phyloP scores from a whole-genome alignment of 164 flowering plant species.

The Vitis rotundifolia region DNA sequence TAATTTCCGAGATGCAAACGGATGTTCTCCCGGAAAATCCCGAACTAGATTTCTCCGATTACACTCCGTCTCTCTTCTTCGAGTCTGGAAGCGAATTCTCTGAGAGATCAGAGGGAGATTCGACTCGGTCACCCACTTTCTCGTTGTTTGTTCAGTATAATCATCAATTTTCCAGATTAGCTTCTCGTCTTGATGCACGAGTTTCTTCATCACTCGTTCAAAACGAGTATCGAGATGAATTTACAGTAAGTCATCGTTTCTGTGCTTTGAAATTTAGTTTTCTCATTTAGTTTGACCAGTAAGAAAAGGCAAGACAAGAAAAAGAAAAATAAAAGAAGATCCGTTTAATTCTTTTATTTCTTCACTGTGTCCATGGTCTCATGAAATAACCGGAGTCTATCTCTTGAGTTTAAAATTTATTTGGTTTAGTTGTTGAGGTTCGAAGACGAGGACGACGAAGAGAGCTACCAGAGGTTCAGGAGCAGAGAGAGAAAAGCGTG shows the following conservation, averaged over 20 bases:
- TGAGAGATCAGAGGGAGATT: conserved; percentile 45
- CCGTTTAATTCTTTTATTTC: background rate
- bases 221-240: conserved; percentile 28
- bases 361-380: background rate
- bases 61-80: conserved; percentile 40
- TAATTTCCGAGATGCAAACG: conserved; percentile 39
- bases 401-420: background rate
- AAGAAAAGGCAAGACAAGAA: background rate
- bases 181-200: conserved; percentile 11
- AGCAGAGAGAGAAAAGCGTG: conserved; percentile 65
- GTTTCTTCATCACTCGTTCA: conserved; percentile 12
- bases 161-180: conserved; percentile 45
- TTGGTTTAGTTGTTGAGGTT: conserved; percentile 45
- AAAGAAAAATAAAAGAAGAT: background rate
- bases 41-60: conserved; percentile 43
- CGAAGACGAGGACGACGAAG: conserved; percentile 66
- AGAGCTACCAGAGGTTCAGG: conserved; percentile 63
- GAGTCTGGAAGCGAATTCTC: conserved; percentile 71
- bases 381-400: too few species aligned
- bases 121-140: conserved; percentile 51
- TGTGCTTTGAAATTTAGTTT: background rate
- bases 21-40: conserved; percentile 34
- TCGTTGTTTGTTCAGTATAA: conserved; percentile 51
- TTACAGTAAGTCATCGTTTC: conserved; percentile 27
- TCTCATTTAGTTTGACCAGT: background rate